Percentiles rank a stretch among this genome's conserved stretches.
Evolutionary conservation across 1,284 basidiomycete species (phyloP).

Genomic region (Athelia psychrophila): DNA sequence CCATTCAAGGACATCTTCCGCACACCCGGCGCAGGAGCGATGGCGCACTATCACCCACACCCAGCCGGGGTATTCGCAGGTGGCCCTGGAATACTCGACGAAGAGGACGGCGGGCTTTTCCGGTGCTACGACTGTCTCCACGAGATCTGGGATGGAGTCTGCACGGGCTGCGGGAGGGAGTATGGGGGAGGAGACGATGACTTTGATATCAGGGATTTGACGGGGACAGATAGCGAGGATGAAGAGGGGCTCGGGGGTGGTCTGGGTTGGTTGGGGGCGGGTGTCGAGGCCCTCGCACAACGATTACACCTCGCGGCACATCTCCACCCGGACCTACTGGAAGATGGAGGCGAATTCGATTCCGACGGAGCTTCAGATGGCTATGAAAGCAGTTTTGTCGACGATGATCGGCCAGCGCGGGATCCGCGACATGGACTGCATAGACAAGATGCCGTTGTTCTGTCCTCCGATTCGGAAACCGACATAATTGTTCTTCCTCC

Average conservation of each 20-base stretch:
- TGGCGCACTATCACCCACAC: not conserved
- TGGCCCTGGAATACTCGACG: conserved; percentile 55
- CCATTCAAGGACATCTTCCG: conserved; percentile 66
- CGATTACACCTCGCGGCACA: not conserved
- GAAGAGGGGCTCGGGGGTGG: conserved; percentile 14
- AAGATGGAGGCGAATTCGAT: conserved; percentile 25
- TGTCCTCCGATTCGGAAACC: not conserved
- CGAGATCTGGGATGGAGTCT: conserved; percentile 67
- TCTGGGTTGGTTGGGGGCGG: conserved; percentile 3
- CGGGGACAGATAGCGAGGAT: conserved; percentile 17
- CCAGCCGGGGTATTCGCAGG: not conserved
- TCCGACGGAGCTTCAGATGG: conserved; percentile 33
- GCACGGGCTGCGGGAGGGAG: conserved; percentile 52
- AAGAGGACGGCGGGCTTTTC: conserved; percentile 66
- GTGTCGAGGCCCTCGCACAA: conserved; percentile 1
- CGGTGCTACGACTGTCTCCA: conserved; percentile 74
- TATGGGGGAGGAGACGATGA: conserved; percentile 35
- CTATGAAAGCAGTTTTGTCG: conserved; percentile 53
- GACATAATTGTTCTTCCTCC: not conserved
- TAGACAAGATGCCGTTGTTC: not conserved
- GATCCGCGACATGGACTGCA: conserved; percentile 15
- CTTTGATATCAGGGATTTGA: conserved; percentile 26
- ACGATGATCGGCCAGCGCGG: conserved; percentile 27
- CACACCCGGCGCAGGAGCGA: conserved; percentile 10
- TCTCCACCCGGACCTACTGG: conserved; percentile 18